These are phyloP conservation scores for Neofusicoccum cordaticola DNA, from an alignment of 2,329 filamentous ascomycete genomes.

Conservation along the genomic window DNA sequence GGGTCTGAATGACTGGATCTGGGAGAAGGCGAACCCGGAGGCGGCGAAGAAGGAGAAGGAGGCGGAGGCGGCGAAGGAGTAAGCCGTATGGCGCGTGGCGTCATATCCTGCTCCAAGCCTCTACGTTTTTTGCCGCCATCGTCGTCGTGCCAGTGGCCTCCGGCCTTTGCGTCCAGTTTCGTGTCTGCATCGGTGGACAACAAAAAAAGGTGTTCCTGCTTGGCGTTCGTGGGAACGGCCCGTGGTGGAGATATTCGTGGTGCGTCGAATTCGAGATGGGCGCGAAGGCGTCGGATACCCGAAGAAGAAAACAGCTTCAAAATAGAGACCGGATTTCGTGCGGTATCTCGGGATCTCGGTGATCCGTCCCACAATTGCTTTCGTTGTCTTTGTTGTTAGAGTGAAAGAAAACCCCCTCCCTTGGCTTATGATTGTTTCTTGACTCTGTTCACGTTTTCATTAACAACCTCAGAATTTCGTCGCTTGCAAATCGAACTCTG, in stretches of 20 bases:
- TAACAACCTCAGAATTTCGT: neutral
- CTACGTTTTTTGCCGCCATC: neutral
- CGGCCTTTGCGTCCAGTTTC: neutral
- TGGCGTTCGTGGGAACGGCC: neutral
- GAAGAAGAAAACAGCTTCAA: neutral
- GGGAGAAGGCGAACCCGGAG: slow-evolving; percentile 72
- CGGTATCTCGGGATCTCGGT: neutral
- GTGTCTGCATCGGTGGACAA: neutral
- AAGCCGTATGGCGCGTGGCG: neutral
- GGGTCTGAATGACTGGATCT: slow-evolving; percentile 95
- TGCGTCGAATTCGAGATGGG: neutral
- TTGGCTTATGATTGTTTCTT: slow-evolving; percentile 14
- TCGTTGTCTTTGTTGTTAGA: slow-evolving; percentile 10
- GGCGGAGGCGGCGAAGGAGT: slow-evolving; percentile 3
- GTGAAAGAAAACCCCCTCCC: neutral
- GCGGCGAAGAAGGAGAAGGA: slow-evolving; percentile 38
- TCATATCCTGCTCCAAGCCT: neutral
- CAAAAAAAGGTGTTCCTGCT: neutral
- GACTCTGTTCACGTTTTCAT: neutral
- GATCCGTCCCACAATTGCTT: neutral
- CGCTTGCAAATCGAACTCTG: neutral
- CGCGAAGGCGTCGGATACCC: neutral
- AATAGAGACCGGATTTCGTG: neutral
- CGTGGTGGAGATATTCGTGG: neutral
- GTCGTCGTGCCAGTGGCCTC: neutral